Evolutionary conservation across 495 filamentous ascomycete species (phyloP).

Genomic region (Penicillium macrosclerotiorum): DNA sequence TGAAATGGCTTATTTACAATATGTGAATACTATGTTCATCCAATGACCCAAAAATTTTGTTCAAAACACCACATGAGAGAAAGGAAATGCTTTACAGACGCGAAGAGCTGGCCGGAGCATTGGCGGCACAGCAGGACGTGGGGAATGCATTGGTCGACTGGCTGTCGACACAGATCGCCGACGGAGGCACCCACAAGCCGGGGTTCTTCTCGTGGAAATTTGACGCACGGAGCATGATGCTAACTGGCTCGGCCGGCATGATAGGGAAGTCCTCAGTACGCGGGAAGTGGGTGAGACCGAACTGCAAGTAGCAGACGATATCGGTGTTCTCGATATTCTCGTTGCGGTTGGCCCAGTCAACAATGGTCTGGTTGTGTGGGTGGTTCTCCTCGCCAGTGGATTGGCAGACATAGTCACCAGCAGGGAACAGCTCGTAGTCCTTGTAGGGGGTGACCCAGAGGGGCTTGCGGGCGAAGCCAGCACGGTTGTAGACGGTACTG

Average conservation of each 20-base stretch:
- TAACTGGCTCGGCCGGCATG: slow-evolving; percentile 73
- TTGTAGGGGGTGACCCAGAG: slow-evolving; percentile 40
- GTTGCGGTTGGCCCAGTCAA: slow-evolving; percentile 45
- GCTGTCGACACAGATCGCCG: slow-evolving; percentile 32
- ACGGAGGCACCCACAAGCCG: slow-evolving; percentile 65
- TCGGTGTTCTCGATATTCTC: slow-evolving; percentile 54
- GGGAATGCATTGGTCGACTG: slow-evolving; percentile 25
- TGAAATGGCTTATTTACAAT: slow-evolving; percentile 9
- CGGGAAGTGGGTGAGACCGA: slow-evolving; percentile 58
- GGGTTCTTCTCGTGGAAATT: slow-evolving; percentile 74
- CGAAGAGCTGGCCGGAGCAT: slow-evolving; percentile 14
- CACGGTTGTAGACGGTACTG: slow-evolving; percentile 38
- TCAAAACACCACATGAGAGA: slow-evolving; percentile 4
- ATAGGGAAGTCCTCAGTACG: slow-evolving; percentile 61
- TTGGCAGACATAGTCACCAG: slow-evolving; percentile 51
- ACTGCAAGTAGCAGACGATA: slow-evolving; percentile 57
- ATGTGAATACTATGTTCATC: slow-evolving; percentile 1
- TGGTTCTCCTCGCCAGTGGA: slow-evolving; percentile 36
- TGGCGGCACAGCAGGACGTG: slow-evolving; percentile 26
- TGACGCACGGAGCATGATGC: slow-evolving; percentile 60
- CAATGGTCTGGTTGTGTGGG: slow-evolving; percentile 31
- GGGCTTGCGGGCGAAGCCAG: slow-evolving; percentile 35
- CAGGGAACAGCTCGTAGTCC: slow-evolving; percentile 46
- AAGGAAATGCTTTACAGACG: slow-evolving; percentile 14
- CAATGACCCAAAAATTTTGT: slow-evolving; percentile 2